A percentile compares a stretch with the other conserved stretches of the same genome.
Evolutionary conservation across 495 filamentous ascomycete species (phyloP).

Genomic region (Chaetomidium leptoderma): DNA sequence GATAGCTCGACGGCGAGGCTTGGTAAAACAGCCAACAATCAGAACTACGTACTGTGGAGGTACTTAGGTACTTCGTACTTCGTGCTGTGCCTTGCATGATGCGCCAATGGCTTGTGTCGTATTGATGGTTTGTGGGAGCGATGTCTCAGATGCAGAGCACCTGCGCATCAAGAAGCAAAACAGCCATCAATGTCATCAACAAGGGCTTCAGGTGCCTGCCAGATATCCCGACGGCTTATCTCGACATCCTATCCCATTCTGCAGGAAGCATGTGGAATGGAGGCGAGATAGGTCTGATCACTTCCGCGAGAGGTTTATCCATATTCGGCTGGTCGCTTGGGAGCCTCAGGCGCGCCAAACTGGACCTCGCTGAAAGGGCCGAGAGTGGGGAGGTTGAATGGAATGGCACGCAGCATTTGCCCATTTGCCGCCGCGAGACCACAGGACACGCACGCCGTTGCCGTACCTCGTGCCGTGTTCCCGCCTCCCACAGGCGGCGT

Average conservation of each 20-base stretch:
- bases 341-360: not conserved
- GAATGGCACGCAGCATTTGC: not conserved
- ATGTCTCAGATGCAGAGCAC: conserved; percentile 3
- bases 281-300: no score
- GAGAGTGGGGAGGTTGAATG: conserved; percentile 1
- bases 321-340: not conserved
- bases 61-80: no score
- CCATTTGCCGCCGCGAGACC: not conserved
- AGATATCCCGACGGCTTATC: not conserved
- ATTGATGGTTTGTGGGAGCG: not conserved
- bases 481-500: not conserved
- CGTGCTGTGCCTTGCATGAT: conserved; percentile 2
- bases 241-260: no score
- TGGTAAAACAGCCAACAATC: no score
- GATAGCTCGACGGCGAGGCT: not conserved
- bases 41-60: no score
- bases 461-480: not conserved
- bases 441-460: not conserved
- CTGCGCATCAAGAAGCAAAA: not conserved
- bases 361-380: not conserved
- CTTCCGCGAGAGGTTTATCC: not conserved
- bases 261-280: no score
- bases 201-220: not conserved
- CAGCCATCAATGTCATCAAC: not conserved
- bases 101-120: not conserved